Evolutionary conservation across 345 rosid genomes (phyloP).

Genomic region (Corchorus olitorius): DNA sequence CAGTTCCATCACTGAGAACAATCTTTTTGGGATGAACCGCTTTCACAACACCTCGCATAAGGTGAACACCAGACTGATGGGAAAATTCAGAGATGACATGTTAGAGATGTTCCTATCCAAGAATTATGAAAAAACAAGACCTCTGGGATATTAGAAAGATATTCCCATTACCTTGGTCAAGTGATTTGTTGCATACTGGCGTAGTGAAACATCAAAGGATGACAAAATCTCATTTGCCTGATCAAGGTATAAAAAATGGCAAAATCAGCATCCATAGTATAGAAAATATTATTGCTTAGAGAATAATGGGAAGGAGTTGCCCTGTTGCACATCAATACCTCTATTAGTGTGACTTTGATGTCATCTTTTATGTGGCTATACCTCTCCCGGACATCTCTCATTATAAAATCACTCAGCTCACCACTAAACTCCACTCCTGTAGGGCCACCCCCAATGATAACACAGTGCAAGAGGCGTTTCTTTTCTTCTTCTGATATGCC

Average conservation of each 20-base stretch:
- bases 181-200: constrained; percentile 67
- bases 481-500: constrained; percentile 82
- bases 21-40: constrained; percentile 57
- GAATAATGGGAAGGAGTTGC: constrained; percentile 3
- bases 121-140: neutral
- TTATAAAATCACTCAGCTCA: constrained; percentile 93
- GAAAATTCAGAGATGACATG: constrained; percentile 4
- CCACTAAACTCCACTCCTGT: constrained; percentile 98
- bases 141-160: neutral
- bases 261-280: neutral
- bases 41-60: constrained; percentile 57
- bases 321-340: constrained; percentile 45
- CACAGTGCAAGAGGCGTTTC: constrained; percentile 80
- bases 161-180: constrained; percentile 53
- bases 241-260: constrained; percentile 1
- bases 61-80: constrained; percentile 50
- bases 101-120: constrained; percentile 7
- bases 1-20: constrained; percentile 57
- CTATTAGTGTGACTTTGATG: constrained; percentile 83
- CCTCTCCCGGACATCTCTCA: constrained; percentile 77
- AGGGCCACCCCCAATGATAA: constrained; percentile 95
- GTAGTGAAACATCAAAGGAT: constrained; percentile 70
- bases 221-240: constrained; percentile 88
- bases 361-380: constrained; percentile 74
- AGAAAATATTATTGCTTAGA: neutral